Percentiles rank a stretch among this genome's conserved stretches.
Evolutionary conservation across 2,329 filamentous ascomycete genomes (phyloP).

Genomic region (Cephalotrichum gorgonifer): DNA sequence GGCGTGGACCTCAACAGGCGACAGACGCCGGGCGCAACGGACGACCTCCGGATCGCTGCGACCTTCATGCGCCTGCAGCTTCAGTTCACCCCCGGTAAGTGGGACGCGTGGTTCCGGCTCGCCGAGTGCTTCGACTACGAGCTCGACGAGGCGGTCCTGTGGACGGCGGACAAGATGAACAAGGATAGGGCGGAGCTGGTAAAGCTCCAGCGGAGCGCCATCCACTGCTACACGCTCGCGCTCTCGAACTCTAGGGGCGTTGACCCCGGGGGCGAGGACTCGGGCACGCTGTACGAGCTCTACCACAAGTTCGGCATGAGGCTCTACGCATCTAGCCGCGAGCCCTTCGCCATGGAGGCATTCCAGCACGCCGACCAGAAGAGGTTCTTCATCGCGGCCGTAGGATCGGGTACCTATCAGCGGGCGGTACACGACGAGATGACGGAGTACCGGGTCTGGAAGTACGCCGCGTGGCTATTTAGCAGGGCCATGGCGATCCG

Average conservation of each 20-base stretch:
- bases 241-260: slow-evolving; percentile 42
- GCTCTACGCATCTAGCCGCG: slow-evolving; percentile 50
- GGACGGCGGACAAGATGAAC: slow-evolving; percentile 87
- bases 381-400: slow-evolving; percentile 43
- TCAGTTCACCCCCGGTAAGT: slow-evolving; percentile 70
- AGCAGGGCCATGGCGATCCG: slow-evolving; percentile 43
- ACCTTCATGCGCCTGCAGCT: slow-evolving; percentile 73
- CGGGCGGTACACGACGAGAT: slow-evolving; percentile 44
- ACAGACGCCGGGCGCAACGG: slow-evolving; percentile 66
- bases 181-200: slow-evolving; percentile 67
- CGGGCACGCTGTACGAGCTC: slow-evolving; percentile 45
- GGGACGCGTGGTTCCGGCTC: slow-evolving; percentile 86
- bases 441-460: slow-evolving; percentile 51
- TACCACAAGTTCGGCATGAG: slow-evolving; percentile 53
- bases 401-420: slow-evolving; percentile 39
- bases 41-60: slow-evolving; percentile 73
- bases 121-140: slow-evolving; percentile 83
- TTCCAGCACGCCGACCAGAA: slow-evolving; percentile 47
- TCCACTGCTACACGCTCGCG: slow-evolving; percentile 65
- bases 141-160: slow-evolving; percentile 75
- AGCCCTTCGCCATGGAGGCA: slow-evolving; percentile 53
- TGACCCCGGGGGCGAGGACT: slow-evolving; percentile 27
- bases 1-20: slow-evolving; percentile 60
- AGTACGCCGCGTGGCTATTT: slow-evolving; percentile 46
- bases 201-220: slow-evolving; percentile 65